Conservation (phyloP, 2,329 filamentous ascomycete species). For the Curvularia hawaiiensis region DNA sequence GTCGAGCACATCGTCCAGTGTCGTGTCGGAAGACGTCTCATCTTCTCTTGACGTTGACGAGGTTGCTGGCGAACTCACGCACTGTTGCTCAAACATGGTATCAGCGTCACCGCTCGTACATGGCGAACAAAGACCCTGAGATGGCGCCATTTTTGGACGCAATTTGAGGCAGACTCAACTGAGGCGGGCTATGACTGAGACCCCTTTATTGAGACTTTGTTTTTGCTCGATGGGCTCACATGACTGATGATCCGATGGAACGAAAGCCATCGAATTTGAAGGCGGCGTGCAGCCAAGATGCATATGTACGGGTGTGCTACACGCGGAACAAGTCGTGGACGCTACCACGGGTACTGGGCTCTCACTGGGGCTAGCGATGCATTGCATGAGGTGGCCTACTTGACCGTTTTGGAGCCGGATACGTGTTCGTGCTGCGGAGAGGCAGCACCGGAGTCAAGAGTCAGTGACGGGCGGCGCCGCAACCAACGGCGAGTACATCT, state of each 20-base stretch:
- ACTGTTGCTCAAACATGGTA: slow-evolving; percentile 25
- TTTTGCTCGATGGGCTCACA: slow-evolving; percentile 10
- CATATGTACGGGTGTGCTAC: slow-evolving; percentile 3
- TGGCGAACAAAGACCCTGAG: slow-evolving; percentile 27
- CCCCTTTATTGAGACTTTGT: slow-evolving; percentile 8
- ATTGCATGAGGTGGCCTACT: slow-evolving; percentile 6
- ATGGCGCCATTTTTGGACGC: slow-evolving; percentile 17
- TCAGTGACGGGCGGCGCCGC: not conserved
- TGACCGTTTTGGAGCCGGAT: slow-evolving; percentile 11
- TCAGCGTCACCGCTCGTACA: slow-evolving; percentile 26
- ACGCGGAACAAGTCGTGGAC: slow-evolving; percentile 11
- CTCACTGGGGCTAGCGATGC: slow-evolving; percentile 4
- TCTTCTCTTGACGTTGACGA: slow-evolving; percentile 16
- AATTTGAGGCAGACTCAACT: slow-evolving; percentile 3
- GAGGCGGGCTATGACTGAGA: not conserved
- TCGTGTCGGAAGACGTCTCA: slow-evolving; percentile 25
- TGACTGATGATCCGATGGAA: slow-evolving; percentile 1
- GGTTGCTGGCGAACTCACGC: slow-evolving; percentile 15
- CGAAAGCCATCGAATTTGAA: not conserved
- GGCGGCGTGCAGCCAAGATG: not conserved
- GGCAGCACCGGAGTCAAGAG: slow-evolving; percentile 3
- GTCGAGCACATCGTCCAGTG: slow-evolving; percentile 14
- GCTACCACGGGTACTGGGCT: slow-evolving; percentile 5
- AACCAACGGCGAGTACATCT: not conserved
- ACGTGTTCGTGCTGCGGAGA: slow-evolving; percentile 20